These are phyloP conservation scores for Phytophthora palmivora DNA, from an alignment of 352 stramenopile species.

Conservation along the genomic window DNA sequence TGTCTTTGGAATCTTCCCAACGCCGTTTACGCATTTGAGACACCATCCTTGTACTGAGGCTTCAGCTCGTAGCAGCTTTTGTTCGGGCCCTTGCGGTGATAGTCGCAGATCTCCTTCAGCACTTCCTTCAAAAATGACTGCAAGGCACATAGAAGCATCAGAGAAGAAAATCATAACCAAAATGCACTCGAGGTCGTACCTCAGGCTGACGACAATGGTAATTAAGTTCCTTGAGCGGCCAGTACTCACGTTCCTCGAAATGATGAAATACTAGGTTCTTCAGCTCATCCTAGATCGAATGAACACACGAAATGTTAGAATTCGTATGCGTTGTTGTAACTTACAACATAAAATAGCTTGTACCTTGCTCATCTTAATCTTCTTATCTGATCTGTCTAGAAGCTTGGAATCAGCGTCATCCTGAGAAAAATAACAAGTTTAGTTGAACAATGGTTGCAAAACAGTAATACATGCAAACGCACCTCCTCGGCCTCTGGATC, in stretches of 20 bases:
- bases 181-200: constrained; percentile 38
- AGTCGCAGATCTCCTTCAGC: constrained; percentile 90
- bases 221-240: constrained; percentile 91
- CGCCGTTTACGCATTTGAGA: constrained; percentile 42
- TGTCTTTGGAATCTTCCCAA: neutral
- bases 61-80: constrained; percentile 92
- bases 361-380: constrained; percentile 92
- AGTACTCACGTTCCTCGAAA: constrained; percentile 89
- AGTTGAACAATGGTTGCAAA: too few species aligned
- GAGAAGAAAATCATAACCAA: neutral
- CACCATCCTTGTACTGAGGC: constrained; percentile 86
- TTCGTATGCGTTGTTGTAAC: neutral
- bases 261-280: constrained; percentile 90
- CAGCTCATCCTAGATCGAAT: constrained; percentile 70
- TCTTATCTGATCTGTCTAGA: constrained; percentile 79
- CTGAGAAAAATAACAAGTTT: constrained; percentile 30
- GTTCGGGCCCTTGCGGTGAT: constrained; percentile 90
- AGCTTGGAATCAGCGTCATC: constrained; percentile 64
- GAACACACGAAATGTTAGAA: constrained; percentile 5
- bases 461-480: too few species aligned
- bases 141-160: too few species aligned
- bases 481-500: constrained; percentile 76
- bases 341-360: neutral
- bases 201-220: constrained; percentile 89
- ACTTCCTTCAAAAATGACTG: constrained; percentile 90